Conservation (phyloP, 2,329 filamentous ascomycete genomes). For the Phaeophleospora eucalypticola region DNA sequence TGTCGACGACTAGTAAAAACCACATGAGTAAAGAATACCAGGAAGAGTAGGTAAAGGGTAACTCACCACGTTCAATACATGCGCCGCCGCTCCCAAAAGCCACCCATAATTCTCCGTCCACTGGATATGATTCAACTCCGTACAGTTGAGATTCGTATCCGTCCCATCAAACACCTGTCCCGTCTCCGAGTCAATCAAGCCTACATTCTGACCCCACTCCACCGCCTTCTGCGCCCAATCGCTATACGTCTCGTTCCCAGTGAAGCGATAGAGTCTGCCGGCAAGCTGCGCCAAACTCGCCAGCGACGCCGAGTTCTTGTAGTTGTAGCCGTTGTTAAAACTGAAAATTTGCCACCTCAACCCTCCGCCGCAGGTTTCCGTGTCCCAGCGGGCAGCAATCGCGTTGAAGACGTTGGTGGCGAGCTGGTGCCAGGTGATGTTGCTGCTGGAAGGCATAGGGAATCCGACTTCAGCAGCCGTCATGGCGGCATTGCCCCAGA, state of each 20-base stretch:
- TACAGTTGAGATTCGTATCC: conserved; percentile 53
- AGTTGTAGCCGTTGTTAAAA: conserved; percentile 71
- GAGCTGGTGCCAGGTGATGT: conserved; percentile 62
- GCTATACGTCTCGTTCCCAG: conserved; percentile 50
- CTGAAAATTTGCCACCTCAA: conserved; percentile 81
- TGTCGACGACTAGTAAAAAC: too few species aligned
- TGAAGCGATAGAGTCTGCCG: conserved; percentile 45
- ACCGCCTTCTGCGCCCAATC: conserved; percentile 65
- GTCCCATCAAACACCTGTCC: conserved; percentile 57
- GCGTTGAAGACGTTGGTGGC: conserved; percentile 72
- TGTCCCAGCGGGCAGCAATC: conserved; percentile 68
- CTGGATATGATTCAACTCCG: conserved; percentile 44
- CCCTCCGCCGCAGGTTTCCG: conserved; percentile 63
- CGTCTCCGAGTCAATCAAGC: conserved; percentile 50
- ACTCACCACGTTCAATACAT: conserved; percentile 53
- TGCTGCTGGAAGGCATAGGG: conserved; percentile 39
- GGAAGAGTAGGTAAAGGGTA: too few species aligned
- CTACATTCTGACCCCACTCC: conserved; percentile 58
- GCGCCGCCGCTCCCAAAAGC: conserved; percentile 61
- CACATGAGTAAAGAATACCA: too few species aligned
- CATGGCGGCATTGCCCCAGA: conserved; percentile 80
- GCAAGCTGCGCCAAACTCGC: conserved; percentile 79
- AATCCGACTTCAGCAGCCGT: conserved; percentile 73
- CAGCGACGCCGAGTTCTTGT: conserved; percentile 80
- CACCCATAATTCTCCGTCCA: conserved; percentile 66